A percentile compares a stretch with the other conserved stretches of the same genome.
These are phyloP conservation scores for Chalciporus sphaerocephalus DNA, from an alignment of 768 basidiomycete species.

Conservation along the genomic window DNA sequence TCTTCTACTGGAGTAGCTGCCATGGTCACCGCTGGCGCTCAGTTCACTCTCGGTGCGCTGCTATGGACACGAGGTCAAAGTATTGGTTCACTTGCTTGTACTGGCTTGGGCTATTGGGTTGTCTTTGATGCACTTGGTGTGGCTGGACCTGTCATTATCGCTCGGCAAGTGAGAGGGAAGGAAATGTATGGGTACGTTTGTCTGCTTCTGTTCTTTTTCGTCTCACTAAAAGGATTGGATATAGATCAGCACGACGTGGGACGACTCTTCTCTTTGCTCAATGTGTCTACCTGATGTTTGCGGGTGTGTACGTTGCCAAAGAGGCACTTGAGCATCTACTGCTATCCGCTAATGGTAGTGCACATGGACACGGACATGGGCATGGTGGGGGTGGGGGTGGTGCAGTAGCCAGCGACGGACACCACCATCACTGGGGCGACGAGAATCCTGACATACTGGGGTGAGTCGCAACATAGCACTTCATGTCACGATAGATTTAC, in stretches of 20 bases:
- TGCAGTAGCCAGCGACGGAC: conserved; percentile 34
- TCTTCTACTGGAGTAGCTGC: conserved; percentile 23
- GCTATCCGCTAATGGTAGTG: conserved; percentile 76
- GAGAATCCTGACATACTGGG: conserved; percentile 39
- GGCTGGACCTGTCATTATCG: conserved; percentile 34
- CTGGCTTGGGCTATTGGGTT: conserved; percentile 93
- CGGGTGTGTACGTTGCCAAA: conserved; percentile 93
- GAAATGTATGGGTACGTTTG: conserved; percentile 59
- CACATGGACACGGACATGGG: conserved; percentile 56
- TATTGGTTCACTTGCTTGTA: conserved; percentile 78
- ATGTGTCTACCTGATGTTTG: conserved; percentile 89
- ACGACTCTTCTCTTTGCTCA: conserved; percentile 83
- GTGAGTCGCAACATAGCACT: conserved; percentile 28
- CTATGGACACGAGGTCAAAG: conserved; percentile 91
- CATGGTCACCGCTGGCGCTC: conserved; percentile 28
- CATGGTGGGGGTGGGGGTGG: conserved; percentile 38
- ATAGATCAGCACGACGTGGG: conserved; percentile 61
- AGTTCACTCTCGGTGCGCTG: conserved; percentile 65
- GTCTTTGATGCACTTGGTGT: conserved; percentile 93
- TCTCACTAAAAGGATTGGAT: background rate
- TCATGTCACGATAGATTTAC: background rate
- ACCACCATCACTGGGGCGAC: conserved; percentile 68
- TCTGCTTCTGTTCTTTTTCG: conserved; percentile 18
- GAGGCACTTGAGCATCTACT: conserved; percentile 93
- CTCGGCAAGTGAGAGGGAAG: conserved; percentile 35